Evolutionary conservation across 108 stramenopile genomes (phyloP).

Genomic region (Skeletonema marinoi): DNA sequence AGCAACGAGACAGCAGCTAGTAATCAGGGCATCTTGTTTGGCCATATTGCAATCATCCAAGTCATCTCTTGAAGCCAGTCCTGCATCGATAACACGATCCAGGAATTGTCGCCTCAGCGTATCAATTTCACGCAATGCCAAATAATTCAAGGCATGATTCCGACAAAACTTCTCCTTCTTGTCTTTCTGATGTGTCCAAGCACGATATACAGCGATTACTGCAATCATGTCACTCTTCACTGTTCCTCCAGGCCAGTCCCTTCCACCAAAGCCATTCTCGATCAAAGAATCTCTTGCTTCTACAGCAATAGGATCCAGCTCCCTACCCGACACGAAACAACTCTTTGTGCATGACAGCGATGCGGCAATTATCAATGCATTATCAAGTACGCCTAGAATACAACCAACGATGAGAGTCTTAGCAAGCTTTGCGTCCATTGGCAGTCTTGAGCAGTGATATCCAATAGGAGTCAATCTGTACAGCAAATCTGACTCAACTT

Average conservation of each 20-base stretch:
- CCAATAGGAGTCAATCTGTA: conserved; percentile 85
- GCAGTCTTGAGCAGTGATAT: conserved; percentile 80
- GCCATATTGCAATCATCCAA: conserved; percentile 34
- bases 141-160: conserved; percentile 44
- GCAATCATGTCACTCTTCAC: conserved; percentile 72
- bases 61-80: conserved; percentile 32
- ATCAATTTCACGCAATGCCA: conserved; percentile 49
- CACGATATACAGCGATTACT: conserved; percentile 58
- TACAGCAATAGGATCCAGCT: neutral
- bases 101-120: conserved; percentile 54
- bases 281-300: conserved; percentile 48
- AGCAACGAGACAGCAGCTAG: conserved; percentile 62
- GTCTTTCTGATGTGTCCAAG: conserved; percentile 36
- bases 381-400: conserved; percentile 68
- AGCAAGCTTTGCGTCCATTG: conserved; percentile 84
- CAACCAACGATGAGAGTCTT: conserved; percentile 77
- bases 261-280: conserved; percentile 69
- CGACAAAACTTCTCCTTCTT: conserved; percentile 38
- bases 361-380: conserved; percentile 75
- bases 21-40: conserved; percentile 57
- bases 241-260: conserved; percentile 52
- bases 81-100: conserved; percentile 55
- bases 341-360: conserved; percentile 56
- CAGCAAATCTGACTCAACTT: neutral
- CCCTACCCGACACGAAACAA: conserved; percentile 30